These are phyloP conservation scores for Bretschneidera sinensis DNA, from an alignment of 345 rosid genomes.

Conservation along the genomic window DNA sequence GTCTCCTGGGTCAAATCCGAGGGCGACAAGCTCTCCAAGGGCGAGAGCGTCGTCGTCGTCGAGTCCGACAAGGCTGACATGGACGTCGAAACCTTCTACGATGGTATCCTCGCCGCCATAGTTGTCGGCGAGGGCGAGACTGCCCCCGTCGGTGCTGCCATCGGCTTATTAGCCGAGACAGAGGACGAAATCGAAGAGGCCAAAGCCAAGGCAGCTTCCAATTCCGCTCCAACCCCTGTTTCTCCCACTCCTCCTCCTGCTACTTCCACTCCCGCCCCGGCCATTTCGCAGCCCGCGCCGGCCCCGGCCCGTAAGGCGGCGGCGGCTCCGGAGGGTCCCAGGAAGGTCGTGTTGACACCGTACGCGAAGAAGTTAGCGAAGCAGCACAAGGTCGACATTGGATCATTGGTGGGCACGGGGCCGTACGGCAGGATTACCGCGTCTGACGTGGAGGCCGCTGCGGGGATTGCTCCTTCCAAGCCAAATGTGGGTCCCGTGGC, in stretches of 20 bases:
- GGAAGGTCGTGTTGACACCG: constrained; percentile 68
- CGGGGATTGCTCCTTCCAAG: constrained; percentile 62
- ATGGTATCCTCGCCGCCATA: constrained; percentile 90
- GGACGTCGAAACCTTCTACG: constrained; percentile 96
- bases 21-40: constrained; percentile 83
- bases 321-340: constrained; percentile 40
- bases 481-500: constrained; percentile 20
- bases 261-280: constrained; percentile 42
- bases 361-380: constrained; percentile 87
- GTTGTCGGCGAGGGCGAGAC: constrained; percentile 88
- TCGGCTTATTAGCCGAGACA: constrained; percentile 80
- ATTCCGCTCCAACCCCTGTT: constrained; percentile 29
- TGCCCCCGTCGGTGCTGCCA: constrained; percentile 87
- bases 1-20: constrained; percentile 95
- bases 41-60: constrained; percentile 93
- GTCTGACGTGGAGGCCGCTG: constrained; percentile 71
- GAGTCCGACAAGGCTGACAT: constrained; percentile 98
- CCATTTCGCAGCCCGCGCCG: constrained; percentile 30
- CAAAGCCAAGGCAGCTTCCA: constrained; percentile 58
- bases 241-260: constrained; percentile 50
- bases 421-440: constrained; percentile 78
- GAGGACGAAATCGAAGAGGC: constrained; percentile 90
- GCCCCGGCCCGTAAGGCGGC: constrained; percentile 5
- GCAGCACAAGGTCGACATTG: constrained; percentile 75
- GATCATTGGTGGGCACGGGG: constrained; percentile 67